Evolutionary conservation across 208 protist species (phyloP).

Genomic region (Leishmania tropica): DNA sequence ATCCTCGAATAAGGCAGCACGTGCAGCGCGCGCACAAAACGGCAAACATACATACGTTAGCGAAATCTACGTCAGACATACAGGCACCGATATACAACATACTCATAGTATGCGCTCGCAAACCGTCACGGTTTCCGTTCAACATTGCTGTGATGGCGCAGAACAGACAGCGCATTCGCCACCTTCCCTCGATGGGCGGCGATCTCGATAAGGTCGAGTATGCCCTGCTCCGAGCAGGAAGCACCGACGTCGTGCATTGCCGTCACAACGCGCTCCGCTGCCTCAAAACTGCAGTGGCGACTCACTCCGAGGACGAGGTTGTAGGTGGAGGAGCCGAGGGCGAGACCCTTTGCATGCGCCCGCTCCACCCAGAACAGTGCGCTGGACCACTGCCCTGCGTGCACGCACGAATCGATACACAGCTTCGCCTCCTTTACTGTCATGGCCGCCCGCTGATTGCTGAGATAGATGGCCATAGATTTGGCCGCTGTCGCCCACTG

Average conservation of each 20-base stretch:
- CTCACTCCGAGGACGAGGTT: slow-evolving; percentile 52
- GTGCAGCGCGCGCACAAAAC: too few species aligned
- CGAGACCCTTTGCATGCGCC: slow-evolving; percentile 40
- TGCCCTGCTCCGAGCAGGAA: slow-evolving; percentile 42
- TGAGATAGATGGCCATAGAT: slow-evolving; percentile 71
- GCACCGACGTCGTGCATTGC: slow-evolving; percentile 63
- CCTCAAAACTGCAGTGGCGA: slow-evolving; percentile 45
- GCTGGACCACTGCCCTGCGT: slow-evolving; percentile 66
- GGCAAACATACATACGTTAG: background rate
- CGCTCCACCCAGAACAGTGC: slow-evolving; percentile 87
- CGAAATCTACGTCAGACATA: background rate
- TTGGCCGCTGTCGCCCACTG: slow-evolving; percentile 51
- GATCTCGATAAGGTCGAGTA: slow-evolving; percentile 51
- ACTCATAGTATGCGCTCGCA: background rate
- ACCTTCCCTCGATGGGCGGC: slow-evolving; percentile 48
- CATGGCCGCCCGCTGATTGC: slow-evolving; percentile 51
- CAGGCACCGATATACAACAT: background rate
- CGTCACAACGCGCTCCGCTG: slow-evolving; percentile 48
- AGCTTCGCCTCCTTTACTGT: slow-evolving; percentile 44
- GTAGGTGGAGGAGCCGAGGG: slow-evolving; percentile 42
- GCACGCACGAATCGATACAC: slow-evolving; percentile 67
- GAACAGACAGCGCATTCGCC: slow-evolving; percentile 36
- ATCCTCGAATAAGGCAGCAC: background rate
- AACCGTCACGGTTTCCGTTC: slow-evolving; percentile 47
- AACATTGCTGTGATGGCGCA: slow-evolving; percentile 43